phyloP scores from a whole-genome alignment of 2,329 filamentous ascomycete species.

The Diaporthe sp. region DNA sequence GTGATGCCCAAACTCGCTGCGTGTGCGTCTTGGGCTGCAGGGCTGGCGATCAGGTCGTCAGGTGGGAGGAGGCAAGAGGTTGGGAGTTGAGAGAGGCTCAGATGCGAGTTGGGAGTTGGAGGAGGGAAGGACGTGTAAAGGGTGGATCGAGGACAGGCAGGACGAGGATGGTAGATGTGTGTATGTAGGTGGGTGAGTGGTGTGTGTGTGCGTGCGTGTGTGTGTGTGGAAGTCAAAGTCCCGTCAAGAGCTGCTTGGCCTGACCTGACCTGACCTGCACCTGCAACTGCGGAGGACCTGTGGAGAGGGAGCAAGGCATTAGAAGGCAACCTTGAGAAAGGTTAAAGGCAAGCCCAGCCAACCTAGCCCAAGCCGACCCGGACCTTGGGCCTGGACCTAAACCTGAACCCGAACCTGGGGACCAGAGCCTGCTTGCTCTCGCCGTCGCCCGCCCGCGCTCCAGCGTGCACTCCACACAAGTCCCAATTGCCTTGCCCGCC shows the following conservation, averaged over 20 bases:
- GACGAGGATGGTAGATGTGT: slow-evolving; percentile 26
- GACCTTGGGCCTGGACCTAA: slow-evolving; percentile 4
- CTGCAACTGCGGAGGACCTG: slow-evolving; percentile 23
- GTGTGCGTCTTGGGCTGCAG: background rate
- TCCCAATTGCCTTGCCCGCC: background rate
- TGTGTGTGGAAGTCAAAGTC: slow-evolving; percentile 20
- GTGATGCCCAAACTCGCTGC: slow-evolving; percentile 22
- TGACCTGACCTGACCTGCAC: background rate
- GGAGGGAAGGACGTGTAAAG: slow-evolving; percentile 17
- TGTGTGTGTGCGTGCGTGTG: background rate
- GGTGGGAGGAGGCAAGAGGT: slow-evolving; percentile 6
- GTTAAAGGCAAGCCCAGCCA: slow-evolving; percentile 2
- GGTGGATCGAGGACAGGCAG: slow-evolving; percentile 26
- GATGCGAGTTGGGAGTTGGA: slow-evolving; percentile 24
- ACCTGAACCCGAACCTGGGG: background rate
- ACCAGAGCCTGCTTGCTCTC: slow-evolving; percentile 14
- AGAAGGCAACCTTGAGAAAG: slow-evolving; percentile 28
- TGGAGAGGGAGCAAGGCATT: slow-evolving; percentile 6
- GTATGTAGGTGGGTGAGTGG: background rate
- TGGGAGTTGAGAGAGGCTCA: slow-evolving; percentile 2
- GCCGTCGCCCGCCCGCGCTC: background rate
- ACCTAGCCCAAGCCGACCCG: background rate
- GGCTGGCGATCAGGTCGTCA: slow-evolving; percentile 17
- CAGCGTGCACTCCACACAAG: background rate
- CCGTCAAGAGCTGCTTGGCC: slow-evolving; percentile 23